phyloP scores from a whole-genome alignment of 176 grass and related monocot species.

The Canna indica region DNA sequence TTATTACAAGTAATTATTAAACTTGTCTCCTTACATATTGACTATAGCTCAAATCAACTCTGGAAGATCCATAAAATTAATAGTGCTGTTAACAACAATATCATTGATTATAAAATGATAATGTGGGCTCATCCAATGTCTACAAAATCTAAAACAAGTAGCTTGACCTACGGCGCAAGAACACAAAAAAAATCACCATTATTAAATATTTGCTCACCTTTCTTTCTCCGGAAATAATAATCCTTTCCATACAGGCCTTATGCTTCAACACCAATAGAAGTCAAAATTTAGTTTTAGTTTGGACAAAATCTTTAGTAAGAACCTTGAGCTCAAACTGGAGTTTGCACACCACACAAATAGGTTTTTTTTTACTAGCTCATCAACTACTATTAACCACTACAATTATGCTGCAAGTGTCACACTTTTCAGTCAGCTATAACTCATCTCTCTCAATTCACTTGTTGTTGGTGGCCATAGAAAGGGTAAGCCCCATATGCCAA shows the following conservation, averaged over 20 bases:
- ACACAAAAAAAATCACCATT: not conserved
- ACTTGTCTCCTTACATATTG: too few species aligned
- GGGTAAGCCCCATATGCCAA: conserved; percentile 13
- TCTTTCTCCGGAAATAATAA: not conserved
- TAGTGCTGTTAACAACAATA: too few species aligned
- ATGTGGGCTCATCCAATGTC: too few species aligned
- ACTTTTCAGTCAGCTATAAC: not conserved
- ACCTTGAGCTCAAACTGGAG: not conserved
- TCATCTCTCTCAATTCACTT: conserved; percentile 2
- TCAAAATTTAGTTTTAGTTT: not conserved
- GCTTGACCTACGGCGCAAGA: not conserved
- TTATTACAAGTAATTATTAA: too few species aligned
- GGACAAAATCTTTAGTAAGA: conserved; percentile 7
- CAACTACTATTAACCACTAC: not conserved
- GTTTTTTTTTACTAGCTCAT: not conserved
- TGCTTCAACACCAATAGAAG: not conserved
- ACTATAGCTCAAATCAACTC: too few species aligned
- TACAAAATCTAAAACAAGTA: too few species aligned
- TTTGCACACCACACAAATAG: not conserved
- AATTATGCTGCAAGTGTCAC: not conserved
- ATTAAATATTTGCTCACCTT: not conserved
- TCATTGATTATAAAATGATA: too few species aligned
- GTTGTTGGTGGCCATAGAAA: conserved; percentile 15
- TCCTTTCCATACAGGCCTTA: not conserved
- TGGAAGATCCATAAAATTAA: too few species aligned